Conservation (phyloP, 2,329 filamentous ascomycete species). For the Curvularia lunata region DNA sequence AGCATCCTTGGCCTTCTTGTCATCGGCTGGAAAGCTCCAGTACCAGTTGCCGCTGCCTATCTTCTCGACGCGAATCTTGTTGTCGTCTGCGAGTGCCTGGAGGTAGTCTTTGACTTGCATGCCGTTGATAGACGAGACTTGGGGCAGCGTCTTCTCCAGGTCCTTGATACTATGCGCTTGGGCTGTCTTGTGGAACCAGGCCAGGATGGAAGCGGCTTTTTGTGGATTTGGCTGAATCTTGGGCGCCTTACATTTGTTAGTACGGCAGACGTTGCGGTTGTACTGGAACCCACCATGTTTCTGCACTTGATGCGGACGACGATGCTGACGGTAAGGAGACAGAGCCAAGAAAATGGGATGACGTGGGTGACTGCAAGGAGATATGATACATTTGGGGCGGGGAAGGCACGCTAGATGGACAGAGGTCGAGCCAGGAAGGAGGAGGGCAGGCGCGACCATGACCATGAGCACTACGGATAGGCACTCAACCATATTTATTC, state of each 20-base stretch:
- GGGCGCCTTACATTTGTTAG: conserved; percentile 52
- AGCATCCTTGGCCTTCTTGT: conserved; percentile 56
- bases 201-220: conserved; percentile 64
- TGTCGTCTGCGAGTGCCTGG: conserved; percentile 66
- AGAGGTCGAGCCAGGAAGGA: not conserved
- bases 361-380: not conserved
- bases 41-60: conserved; percentile 76
- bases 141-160: conserved; percentile 68
- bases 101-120: conserved; percentile 74
- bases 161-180: conserved; percentile 71
- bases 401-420: not conserved
- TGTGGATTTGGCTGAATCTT: conserved; percentile 63
- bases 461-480: not conserved
- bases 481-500: not conserved
- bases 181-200: conserved; percentile 65
- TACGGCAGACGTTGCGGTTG: not conserved
- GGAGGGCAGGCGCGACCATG: not conserved
- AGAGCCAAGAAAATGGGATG: not conserved
- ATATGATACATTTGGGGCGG: not conserved
- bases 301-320: not conserved
- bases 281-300: conserved; percentile 19
- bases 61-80: conserved; percentile 69
- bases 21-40: conserved; percentile 69
- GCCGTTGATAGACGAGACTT: conserved; percentile 66
- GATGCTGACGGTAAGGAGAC: not conserved